These are phyloP conservation scores for Candida morakotiae DNA, from an alignment of 805 yeast species.

Conservation along the genomic window DNA sequence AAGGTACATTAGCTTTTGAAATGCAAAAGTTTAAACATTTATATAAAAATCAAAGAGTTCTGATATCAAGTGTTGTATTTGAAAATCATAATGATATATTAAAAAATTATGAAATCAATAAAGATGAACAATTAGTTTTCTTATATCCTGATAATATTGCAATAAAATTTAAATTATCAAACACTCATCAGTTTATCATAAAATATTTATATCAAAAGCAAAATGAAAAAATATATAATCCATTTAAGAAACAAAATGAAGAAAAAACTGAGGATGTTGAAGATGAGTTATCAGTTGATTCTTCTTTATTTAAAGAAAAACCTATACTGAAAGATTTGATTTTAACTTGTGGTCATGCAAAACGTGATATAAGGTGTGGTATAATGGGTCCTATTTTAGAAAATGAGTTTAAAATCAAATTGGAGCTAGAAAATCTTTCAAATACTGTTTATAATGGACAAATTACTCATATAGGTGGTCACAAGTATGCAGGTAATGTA, in stretches of 20 bases:
- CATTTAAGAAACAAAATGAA: conserved; percentile 11
- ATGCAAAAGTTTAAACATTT: conserved; percentile 30
- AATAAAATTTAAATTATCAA: conserved; percentile 29
- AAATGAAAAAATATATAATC: conserved; percentile 18
- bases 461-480: conserved; percentile 82
- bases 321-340: conserved; percentile 27
- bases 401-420: conserved; percentile 45
- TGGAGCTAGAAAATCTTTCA: conserved; percentile 30
- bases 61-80: conserved; percentile 44
- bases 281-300: neutral
- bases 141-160: conserved; percentile 53
- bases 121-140: conserved; percentile 25
- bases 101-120: conserved; percentile 6
- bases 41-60: conserved; percentile 44
- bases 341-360: conserved; percentile 62
- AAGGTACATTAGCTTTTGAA: conserved; percentile 40
- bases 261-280: neutral
- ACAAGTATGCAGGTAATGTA: conserved; percentile 81
- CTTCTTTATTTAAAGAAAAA: conserved; percentile 4
- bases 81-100: conserved; percentile 10
- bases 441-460: conserved; percentile 41
- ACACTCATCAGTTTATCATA: conserved; percentile 35
- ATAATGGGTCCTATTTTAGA: conserved; percentile 54
- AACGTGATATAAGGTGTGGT: conserved; percentile 68
- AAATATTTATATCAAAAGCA: conserved; percentile 27